These are phyloP conservation scores for Dactylellina cionopaga DNA, from an alignment of 2,329 filamentous ascomycete species.

Conservation along the genomic window DNA sequence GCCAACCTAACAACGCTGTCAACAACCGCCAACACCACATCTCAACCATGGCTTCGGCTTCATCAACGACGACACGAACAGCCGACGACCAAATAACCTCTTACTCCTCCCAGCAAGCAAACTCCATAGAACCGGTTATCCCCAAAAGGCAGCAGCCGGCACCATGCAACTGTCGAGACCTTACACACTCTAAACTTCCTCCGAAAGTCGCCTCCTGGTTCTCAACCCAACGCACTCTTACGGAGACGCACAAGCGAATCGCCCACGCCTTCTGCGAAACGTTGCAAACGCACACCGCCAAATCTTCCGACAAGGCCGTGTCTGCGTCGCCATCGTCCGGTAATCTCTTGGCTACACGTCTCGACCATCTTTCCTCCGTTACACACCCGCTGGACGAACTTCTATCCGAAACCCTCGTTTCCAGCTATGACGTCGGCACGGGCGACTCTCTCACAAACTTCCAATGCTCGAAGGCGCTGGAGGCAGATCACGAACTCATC, in stretches of 20 bases:
- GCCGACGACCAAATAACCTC: slow-evolving; percentile 14
- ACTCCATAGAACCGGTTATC: slow-evolving; percentile 10
- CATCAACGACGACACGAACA: slow-evolving; percentile 19
- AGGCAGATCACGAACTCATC: slow-evolving; percentile 73
- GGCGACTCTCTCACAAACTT: slow-evolving; percentile 68
- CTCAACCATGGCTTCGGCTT: not conserved
- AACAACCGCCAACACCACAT: not conserved
- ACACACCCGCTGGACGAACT: slow-evolving; percentile 29
- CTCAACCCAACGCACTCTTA: slow-evolving; percentile 3
- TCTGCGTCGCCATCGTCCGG: not conserved
- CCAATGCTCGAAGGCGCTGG: slow-evolving; percentile 71
- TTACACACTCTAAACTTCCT: slow-evolving; percentile 4
- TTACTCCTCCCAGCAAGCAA: not conserved
- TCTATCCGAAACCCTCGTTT: slow-evolving; percentile 18
- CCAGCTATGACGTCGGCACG: slow-evolving; percentile 61
- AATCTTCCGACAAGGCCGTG: not conserved
- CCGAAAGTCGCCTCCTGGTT: slow-evolving; percentile 35
- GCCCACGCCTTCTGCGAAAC: slow-evolving; percentile 33
- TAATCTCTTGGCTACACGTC: slow-evolving; percentile 1
- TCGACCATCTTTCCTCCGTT: slow-evolving; percentile 21
- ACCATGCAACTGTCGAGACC: not conserved
- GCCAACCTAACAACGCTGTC: not conserved
- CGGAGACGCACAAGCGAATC: slow-evolving; percentile 44
- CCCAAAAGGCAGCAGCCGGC: not conserved
- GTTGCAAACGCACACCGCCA: slow-evolving; percentile 18